Conservation (phyloP, 2,329 filamentous ascomycete species). For the Celoporthe dispersa region DNA sequence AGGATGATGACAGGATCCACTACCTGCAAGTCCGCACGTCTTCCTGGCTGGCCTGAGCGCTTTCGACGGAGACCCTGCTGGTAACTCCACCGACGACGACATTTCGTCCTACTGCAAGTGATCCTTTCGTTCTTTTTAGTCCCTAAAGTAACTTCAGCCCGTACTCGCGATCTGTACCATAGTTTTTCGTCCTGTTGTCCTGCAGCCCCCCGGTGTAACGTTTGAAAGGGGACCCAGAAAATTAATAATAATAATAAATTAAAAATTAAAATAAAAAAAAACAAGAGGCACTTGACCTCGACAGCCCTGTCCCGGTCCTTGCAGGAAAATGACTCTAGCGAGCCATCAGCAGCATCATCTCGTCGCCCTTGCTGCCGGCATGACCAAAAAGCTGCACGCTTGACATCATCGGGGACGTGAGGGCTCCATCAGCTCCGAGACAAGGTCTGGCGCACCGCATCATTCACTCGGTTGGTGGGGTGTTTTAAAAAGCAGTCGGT, state of each 20-base stretch:
- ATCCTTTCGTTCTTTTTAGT: neutral
- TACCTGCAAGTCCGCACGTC: constrained; percentile 9
- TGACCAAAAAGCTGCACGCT: constrained; percentile 26
- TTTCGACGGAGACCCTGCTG: neutral
- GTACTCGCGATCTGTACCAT: constrained; percentile 4
- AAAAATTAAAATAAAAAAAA: neutral
- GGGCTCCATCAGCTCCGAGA: constrained; percentile 7
- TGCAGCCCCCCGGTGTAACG: neutral
- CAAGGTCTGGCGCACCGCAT: neutral
- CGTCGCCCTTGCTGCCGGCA: constrained; percentile 20
- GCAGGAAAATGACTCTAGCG: neutral
- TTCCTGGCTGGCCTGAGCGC: constrained; percentile 9
- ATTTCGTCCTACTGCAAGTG: neutral
- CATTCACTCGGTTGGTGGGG: neutral
- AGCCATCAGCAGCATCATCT: neutral
- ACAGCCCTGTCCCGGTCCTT: neutral
- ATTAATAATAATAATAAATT: neutral
- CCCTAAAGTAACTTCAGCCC: neutral
- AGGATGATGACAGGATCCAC: constrained; percentile 20
- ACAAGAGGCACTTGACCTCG: neutral
- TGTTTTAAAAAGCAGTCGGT: neutral
- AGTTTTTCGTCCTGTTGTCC: neutral
- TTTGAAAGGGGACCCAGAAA: neutral
- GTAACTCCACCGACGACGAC: constrained; percentile 5
- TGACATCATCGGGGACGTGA: constrained; percentile 26